Evolutionary conservation across 2,329 filamentous ascomycete genomes (phyloP).

Genomic region (Lasiodiplodia sp.): DNA sequence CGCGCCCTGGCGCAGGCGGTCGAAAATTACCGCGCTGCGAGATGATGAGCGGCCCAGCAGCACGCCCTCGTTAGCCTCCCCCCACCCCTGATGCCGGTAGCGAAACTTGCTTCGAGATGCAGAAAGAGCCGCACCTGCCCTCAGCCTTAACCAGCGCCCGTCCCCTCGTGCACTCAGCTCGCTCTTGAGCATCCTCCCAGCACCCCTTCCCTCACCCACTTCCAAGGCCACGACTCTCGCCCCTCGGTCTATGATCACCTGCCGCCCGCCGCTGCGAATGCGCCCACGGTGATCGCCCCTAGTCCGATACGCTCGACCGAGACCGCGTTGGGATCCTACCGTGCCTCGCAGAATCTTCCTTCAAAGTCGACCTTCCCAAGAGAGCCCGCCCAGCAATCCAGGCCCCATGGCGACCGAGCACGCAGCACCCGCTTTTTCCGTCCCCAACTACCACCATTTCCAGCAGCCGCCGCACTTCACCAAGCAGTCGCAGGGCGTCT

Average conservation of each 20-base stretch:
- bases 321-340: constrained; percentile 12
- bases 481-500: constrained; percentile 16
- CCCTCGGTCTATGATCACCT: neutral
- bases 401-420: constrained; percentile 21
- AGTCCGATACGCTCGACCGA: constrained; percentile 13
- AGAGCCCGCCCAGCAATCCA: constrained; percentile 7
- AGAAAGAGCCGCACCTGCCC: constrained; percentile 24
- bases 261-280: constrained; percentile 5
- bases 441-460: constrained; percentile 18
- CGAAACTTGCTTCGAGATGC: constrained; percentile 25
- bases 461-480: constrained; percentile 6
- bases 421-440: constrained; percentile 10
- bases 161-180: neutral
- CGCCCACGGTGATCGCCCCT: constrained; percentile 18
- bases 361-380: constrained; percentile 1
- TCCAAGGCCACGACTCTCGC: neutral
- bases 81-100: constrained; percentile 25
- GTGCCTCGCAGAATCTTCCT: constrained; percentile 11
- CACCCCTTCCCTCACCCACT: neutral
- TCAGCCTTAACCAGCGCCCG: constrained; percentile 21
- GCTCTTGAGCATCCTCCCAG: neutral
- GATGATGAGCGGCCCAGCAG: constrained; percentile 8
- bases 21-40: constrained; percentile 19
- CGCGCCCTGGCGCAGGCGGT: constrained; percentile 2
- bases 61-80: neutral